Evolutionary conservation across 441 rosid species (phyloP).

Genomic region (Pelargonium citronellum): DNA sequence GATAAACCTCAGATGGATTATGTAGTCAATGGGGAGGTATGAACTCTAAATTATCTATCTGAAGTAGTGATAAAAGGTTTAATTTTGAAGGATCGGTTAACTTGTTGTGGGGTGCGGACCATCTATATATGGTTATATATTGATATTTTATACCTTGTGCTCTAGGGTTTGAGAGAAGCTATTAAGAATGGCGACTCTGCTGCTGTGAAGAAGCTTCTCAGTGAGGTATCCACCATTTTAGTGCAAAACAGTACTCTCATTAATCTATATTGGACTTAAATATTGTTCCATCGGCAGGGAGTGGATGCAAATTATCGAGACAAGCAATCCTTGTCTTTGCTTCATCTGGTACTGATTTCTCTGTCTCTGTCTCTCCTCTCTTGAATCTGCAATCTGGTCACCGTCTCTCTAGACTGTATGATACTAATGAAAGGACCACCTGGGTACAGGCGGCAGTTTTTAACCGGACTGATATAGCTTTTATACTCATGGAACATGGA

Average conservation of each 20-base stretch:
- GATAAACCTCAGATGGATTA: constrained; percentile 62
- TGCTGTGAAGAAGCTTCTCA: constrained; percentile 71
- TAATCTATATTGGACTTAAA: constrained; percentile 13
- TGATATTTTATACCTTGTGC: constrained; percentile 7
- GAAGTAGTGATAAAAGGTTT: constrained; percentile 1
- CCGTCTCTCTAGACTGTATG: constrained; percentile 3
- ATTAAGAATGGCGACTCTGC: constrained; percentile 78
- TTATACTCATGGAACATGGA: constrained; percentile 72
- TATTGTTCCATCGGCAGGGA: constrained; percentile 36
- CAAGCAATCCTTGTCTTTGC: constrained; percentile 83
- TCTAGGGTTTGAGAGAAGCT: constrained; percentile 88
- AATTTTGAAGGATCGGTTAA: constrained; percentile 6
- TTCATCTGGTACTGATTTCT: constrained; percentile 56
- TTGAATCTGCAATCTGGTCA: neutral
- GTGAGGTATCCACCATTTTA: constrained; percentile 46
- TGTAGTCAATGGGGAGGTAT: constrained; percentile 85
- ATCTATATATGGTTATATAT: constrained; percentile 9
- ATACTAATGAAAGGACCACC: constrained; percentile 22
- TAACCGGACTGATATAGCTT: constrained; percentile 70
- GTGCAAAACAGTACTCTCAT: constrained; percentile 3
- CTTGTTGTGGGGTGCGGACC: neutral
- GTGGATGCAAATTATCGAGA: constrained; percentile 91
- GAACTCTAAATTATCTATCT: constrained; percentile 10
- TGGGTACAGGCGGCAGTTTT: constrained; percentile 68
- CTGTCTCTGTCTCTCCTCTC: constrained; percentile 7